Conservation (phyloP, 1,284 basidiomycete species). For the Leccinum subrobustum region DNA sequence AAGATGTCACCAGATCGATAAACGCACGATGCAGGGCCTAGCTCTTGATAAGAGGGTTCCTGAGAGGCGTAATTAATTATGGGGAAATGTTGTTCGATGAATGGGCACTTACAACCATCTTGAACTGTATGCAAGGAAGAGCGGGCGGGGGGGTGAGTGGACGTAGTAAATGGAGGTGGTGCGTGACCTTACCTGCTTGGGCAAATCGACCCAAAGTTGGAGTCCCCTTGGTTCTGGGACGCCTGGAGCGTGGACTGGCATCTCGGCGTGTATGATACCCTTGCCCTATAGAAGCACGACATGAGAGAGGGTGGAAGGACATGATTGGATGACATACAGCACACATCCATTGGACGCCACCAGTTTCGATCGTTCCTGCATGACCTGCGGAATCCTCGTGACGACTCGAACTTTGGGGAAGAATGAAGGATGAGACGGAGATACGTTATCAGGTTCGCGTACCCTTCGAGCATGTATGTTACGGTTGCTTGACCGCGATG, state of each 20-base stretch:
- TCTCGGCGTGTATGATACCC: constrained; percentile 83
- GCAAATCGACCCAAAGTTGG: constrained; percentile 94
- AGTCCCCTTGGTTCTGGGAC: constrained; percentile 73
- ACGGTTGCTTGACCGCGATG: too few species aligned
- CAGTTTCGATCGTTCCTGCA: constrained; percentile 75
- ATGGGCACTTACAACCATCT: constrained; percentile 65
- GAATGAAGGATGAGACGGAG: background rate
- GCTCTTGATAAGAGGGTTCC: constrained; percentile 79
- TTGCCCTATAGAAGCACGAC: constrained; percentile 29
- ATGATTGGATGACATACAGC: constrained; percentile 51
- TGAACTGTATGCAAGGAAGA: constrained; percentile 49
- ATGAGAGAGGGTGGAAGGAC: background rate
- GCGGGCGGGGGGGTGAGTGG: constrained; percentile 29
- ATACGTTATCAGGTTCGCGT: background rate
- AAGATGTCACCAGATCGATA: constrained; percentile 2
- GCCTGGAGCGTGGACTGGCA: constrained; percentile 80
- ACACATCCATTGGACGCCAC: constrained; percentile 96
- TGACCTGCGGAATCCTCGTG: constrained; percentile 96
- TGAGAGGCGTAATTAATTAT: constrained; percentile 19
- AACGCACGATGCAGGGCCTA: constrained; percentile 56
- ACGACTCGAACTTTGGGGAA: constrained; percentile 51
- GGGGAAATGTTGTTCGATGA: background rate
- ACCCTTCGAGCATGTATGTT: constrained; percentile 62
- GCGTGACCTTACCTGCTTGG: constrained; percentile 53
- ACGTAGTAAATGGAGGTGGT: background rate